A percentile compares a stretch with the other conserved stretches of the same genome.
Conservation (phyloP, 192 early-diverging fungal genomes). For the Endogone sp. region DNA sequence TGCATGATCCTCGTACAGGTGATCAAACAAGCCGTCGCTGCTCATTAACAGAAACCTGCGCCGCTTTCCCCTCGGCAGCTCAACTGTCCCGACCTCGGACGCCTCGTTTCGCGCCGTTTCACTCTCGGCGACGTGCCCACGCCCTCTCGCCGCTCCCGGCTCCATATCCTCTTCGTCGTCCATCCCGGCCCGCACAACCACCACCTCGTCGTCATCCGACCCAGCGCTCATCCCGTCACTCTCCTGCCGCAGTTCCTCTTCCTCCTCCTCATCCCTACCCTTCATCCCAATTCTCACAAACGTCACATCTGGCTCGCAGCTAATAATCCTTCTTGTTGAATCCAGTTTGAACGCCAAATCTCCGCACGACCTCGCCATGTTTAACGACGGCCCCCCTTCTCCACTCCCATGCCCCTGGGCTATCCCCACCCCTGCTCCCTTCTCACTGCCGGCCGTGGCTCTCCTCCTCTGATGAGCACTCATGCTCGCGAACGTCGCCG, state of each 20-base stretch:
- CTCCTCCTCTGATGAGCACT: neutral
- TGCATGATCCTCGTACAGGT: constrained; percentile 42
- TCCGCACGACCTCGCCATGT: constrained; percentile 51
- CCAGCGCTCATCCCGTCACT: neutral
- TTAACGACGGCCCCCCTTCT: constrained; percentile 40
- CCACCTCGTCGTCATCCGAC: neutral
- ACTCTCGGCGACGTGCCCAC: neutral
- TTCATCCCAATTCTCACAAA: constrained; percentile 35
- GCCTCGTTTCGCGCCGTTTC: neutral
- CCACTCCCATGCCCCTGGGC: constrained; percentile 10
- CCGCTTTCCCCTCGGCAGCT: constrained; percentile 11
- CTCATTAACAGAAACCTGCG: constrained; percentile 54
- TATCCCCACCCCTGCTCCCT: neutral
- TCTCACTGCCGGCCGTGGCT: neutral
- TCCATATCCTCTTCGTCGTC: neutral
- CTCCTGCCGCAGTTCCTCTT: neutral
- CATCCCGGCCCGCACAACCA: constrained; percentile 3
- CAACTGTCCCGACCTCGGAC: constrained; percentile 2
- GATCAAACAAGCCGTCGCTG: constrained; percentile 56
- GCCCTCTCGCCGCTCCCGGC: neutral
- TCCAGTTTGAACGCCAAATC: constrained; percentile 57
- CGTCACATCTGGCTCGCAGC: constrained; percentile 50
- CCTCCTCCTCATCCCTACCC: constrained; percentile 12
- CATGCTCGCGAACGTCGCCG: constrained; percentile 10
- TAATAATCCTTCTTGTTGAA: constrained; percentile 40